Evolutionary conservation across 805 yeast genomes (phyloP), one percentile per base, ranked within the genome.

Genomic region (Ogataea nakhonphanomensis): DNA sequence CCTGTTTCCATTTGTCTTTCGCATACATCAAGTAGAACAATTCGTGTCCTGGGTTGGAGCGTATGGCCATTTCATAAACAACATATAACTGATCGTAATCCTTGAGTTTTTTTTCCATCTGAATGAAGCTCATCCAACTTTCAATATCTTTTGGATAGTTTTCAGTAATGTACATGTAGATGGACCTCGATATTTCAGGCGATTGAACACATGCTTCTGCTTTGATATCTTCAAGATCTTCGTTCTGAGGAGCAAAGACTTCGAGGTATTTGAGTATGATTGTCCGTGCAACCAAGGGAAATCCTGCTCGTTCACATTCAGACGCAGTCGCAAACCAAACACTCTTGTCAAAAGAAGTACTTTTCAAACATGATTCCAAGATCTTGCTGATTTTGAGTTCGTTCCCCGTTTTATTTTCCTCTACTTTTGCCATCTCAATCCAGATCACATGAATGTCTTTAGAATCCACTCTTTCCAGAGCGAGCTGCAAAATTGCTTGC

Each of bases 391-490:
- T 59, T 44, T 76, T 74, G 1, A 64, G 58, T n/a, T 64, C 69
- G n/a, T 66, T 61, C 7, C 66, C 66, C 4, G 61, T 57, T 1
- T 61, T 55, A 41, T 69, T 64, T 51, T 80, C 91, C 58, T 87
- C 95, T 10, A 88, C 54, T 47, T 79, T 74, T 1, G 79, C 71
- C 1, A 88, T 88, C 0, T 80, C 67, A 2, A 87, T 61, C 91
- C 95, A 87, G 2, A 88, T 68, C 25, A 67, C 67, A 33, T 69
- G 61, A 7, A 76, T 67, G 3, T 68, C 65, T 4, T 71, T 68
- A n/a, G 76, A 50, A 3, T 71, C 69, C 10, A 82, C 57, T 0
- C 61, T 55, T 39, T 77, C 76, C 46, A 90, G 66, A 0, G 95
- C 95, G 22, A 56, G 61, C 48, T 78, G 78, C 24, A 89, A 61